Conservation (phyloP, 2,329 filamentous ascomycete genomes). For the Teratosphaeria zuluensis region DNA sequence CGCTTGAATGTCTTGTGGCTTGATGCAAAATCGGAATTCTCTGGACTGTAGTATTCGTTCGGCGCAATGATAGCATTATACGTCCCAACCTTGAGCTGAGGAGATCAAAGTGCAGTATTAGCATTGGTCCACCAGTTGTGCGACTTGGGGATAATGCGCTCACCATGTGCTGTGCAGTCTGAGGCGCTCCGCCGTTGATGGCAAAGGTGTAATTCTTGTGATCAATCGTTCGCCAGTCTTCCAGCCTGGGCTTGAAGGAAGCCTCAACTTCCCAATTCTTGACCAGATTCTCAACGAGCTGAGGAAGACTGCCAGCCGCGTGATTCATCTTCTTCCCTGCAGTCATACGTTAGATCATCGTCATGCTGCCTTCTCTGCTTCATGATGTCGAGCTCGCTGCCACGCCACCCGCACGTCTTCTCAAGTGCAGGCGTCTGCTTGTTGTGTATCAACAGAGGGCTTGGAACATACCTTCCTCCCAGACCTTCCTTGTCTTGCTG, state of each 20-base stretch:
- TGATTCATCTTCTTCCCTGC: slow-evolving; percentile 51
- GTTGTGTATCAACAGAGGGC: background rate
- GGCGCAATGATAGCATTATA: slow-evolving; percentile 59
- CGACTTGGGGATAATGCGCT: background rate
- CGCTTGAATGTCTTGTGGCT: slow-evolving; percentile 63
- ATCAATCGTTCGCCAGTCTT: slow-evolving; percentile 59
- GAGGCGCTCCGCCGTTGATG: slow-evolving; percentile 51
- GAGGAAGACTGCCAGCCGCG: slow-evolving; percentile 45
- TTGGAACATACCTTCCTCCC: slow-evolving; percentile 41
- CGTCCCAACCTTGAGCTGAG: slow-evolving; percentile 49
- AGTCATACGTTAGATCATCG: slow-evolving; percentile 5
- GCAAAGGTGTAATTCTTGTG: slow-evolving; percentile 50
- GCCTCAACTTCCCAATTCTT: slow-evolving; percentile 68
- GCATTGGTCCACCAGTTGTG: background rate
- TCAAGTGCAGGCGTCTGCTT: background rate
- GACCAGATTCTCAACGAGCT: slow-evolving; percentile 58
- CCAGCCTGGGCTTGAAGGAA: slow-evolving; percentile 52
- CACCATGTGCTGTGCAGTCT: slow-evolving; percentile 51
- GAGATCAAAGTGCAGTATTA: background rate
- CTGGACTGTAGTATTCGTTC: slow-evolving; percentile 55
- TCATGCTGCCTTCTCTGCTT: background rate
- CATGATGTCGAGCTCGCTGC: background rate
- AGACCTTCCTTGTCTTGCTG: slow-evolving; percentile 52
- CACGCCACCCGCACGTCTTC: background rate
- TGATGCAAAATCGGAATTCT: slow-evolving; percentile 50